Base-by-base conservation (phyloP, 139 green algal species). In the Picochlorum sp. region DNA sequence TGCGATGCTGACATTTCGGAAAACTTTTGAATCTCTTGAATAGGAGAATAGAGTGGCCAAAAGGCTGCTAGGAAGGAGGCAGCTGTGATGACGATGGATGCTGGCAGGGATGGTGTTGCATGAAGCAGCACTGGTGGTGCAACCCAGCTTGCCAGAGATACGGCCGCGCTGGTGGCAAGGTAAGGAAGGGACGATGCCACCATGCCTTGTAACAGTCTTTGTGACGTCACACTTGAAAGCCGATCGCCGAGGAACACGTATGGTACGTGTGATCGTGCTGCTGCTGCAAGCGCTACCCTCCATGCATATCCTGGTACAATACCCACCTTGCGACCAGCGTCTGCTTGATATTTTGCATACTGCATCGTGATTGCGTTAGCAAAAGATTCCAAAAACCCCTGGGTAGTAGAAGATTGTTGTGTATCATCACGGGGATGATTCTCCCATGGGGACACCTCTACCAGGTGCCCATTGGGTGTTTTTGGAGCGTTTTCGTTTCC, bases 241-340 rank as follows among this genome's bases (percentile, higher is more conserved):
- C 62, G 61, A 65, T 95, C 85, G 16, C 71, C 82, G n/a, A 95
- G 68, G 34, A 86, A 61, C 20, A 94, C 69, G 67, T 85, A 76
- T 18, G 57, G 49, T 8, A 70, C 69, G 15, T 79, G 73, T 6
- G 34, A 50, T 15, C 73, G 61, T 24, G 70, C 67, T 13, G 83
- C 84, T 0, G 74, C 75, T 45, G 81, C 56, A 58, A 92, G 20
- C 6, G 85, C 86, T 13, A 65, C 79, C 9, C 79, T 73, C 88
- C 86, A 95, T 4, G 85, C 84, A 44, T 76, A 79, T 2, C 87
- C 81, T 4, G 68, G 37, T 3, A 52, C 52, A 18, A 93, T 60
- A 21, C 80, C 86, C 61, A 83, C 57, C n/a, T 34, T 70, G 18
- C 59, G 47, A 4, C 69, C 82, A 11, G 82, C 83, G 32, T 49